These are phyloP conservation scores for Metarhizium rileyi DNA, from an alignment of 2,329 filamentous ascomycete species.

Conservation along the genomic window DNA sequence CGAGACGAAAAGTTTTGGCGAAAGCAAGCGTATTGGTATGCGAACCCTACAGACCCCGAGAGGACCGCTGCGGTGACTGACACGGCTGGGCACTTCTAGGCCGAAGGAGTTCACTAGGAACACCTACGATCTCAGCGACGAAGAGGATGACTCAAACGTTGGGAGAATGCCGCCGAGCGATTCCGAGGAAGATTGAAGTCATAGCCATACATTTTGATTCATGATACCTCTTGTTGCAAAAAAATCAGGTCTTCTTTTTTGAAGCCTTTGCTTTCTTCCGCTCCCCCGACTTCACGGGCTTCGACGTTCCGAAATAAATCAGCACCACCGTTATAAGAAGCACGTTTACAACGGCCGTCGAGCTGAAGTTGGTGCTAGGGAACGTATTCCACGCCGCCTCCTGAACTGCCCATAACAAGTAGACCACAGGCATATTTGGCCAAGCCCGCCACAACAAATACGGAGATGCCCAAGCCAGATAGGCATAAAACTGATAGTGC, in stretches of 20 bases:
- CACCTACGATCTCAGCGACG: slow-evolving; percentile 51
- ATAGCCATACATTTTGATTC: neutral
- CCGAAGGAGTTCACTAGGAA: slow-evolving; percentile 69
- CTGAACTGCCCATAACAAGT: slow-evolving; percentile 63
- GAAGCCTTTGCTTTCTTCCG: slow-evolving; percentile 15
- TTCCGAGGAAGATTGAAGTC: slow-evolving; percentile 56
- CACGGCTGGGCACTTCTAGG: slow-evolving; percentile 35
- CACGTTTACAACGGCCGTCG: slow-evolving; percentile 55
- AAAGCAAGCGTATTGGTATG: slow-evolving; percentile 78
- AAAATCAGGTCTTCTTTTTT: slow-evolving; percentile 19
- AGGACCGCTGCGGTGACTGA: slow-evolving; percentile 10
- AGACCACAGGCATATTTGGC: slow-evolving; percentile 56
- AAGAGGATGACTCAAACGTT: slow-evolving; percentile 68
- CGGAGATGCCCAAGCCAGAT: slow-evolving; percentile 81
- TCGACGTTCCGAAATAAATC: slow-evolving; percentile 47
- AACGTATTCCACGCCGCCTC: slow-evolving; percentile 94
- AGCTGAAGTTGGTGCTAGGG: slow-evolving; percentile 58
- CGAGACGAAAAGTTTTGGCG: slow-evolving; percentile 87
- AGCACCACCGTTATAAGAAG: slow-evolving; percentile 57
- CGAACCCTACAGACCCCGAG: slow-evolving; percentile 4
- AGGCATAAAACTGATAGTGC: slow-evolving; percentile 94
- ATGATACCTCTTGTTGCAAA: neutral
- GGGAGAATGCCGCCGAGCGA: slow-evolving; percentile 80
- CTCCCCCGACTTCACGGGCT: slow-evolving; percentile 1
- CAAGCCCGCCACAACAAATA: slow-evolving; percentile 77